Percentiles rank a stretch among this genome's conserved stretches.
phyloP scores from a whole-genome alignment of 2,329 filamentous ascomycete species.

The Botrytis elliptica region DNA sequence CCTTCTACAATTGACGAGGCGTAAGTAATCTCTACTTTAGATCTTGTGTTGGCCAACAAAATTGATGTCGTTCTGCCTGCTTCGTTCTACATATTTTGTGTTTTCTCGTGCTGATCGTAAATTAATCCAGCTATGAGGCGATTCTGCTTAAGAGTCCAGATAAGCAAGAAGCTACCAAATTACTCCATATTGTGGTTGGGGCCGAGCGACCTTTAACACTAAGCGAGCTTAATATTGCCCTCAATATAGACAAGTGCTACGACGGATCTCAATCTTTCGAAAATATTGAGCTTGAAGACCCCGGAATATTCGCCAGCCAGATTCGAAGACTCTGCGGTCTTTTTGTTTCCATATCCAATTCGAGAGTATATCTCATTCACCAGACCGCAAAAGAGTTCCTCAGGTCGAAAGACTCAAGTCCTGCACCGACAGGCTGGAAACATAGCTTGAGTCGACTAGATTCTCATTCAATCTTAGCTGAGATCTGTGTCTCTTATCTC shows the following conservation, averaged over 20 bases:
- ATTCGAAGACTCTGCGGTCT: constrained; percentile 19
- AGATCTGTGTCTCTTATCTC: constrained; percentile 15
- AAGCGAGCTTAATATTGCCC: constrained; percentile 9
- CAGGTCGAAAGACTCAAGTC: not conserved
- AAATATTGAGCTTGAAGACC: constrained; percentile 8
- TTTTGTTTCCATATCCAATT: constrained; percentile 12
- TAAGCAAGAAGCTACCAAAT: not conserved
- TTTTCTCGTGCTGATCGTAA: not conserved
- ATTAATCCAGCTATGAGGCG: not conserved
- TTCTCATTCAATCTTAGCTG: not conserved
- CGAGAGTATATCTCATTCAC: constrained; percentile 20
- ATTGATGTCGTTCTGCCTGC: not conserved
- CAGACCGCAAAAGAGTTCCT: constrained; percentile 21
- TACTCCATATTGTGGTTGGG: constrained; percentile 1
- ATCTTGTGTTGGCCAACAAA: not conserved
- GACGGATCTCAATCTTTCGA: constrained; percentile 18
- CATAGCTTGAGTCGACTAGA: not conserved
- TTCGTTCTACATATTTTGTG: not conserved
- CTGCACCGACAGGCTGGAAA: not conserved
- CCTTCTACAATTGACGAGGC: not conserved
- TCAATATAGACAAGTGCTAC: not conserved
- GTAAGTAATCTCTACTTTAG: not conserved
- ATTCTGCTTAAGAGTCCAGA: not conserved
- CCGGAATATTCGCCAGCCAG: not conserved
- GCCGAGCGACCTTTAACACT: constrained; percentile 2